Conservation (phyloP, 1,139 yeast species). For the Lodderomyces elongisporus region DNA sequence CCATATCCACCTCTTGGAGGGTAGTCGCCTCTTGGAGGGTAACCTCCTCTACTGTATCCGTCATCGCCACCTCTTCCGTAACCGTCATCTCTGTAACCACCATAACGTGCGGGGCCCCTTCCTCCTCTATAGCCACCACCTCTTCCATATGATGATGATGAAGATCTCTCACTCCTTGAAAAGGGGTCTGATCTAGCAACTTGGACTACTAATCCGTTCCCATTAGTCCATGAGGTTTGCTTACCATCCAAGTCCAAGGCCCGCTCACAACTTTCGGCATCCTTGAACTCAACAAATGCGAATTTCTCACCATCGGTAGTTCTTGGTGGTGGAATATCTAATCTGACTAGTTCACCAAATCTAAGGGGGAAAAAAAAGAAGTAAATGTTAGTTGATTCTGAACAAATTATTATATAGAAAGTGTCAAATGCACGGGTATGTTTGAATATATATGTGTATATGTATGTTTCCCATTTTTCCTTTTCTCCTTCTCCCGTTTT, state of each 20-base stretch:
- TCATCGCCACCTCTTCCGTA: slow-evolving; percentile 15
- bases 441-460: too few relatives aligned
- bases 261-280: slow-evolving; percentile 54
- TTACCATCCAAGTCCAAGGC: slow-evolving; percentile 53
- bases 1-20: slow-evolving; percentile 16
- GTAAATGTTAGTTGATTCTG: slow-evolving; percentile 12
- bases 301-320: slow-evolving; percentile 58
- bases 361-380: slow-evolving; percentile 22
- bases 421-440: too few relatives aligned
- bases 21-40: slow-evolving; percentile 8
- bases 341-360: slow-evolving; percentile 59
- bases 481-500: too few relatives aligned
- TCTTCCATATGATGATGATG: slow-evolving; percentile 20
- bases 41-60: slow-evolving; percentile 15
- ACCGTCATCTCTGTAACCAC: slow-evolving; percentile 15
- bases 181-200: slow-evolving; percentile 55
- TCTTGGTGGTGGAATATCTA: slow-evolving; percentile 69
- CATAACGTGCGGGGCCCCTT: slow-evolving; percentile 7
- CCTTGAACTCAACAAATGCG: slow-evolving; percentile 70
- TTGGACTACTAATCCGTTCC: slow-evolving; percentile 48
- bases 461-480: too few relatives aligned
- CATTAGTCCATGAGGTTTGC: slow-evolving; percentile 33
- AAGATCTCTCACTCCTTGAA: slow-evolving; percentile 30
- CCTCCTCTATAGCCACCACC: slow-evolving; percentile 22
- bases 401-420: too few relatives aligned